Percentiles rank a stretch among this genome's conserved stretches.
phyloP scores from a whole-genome alignment of 306 rosid genomes.

The Prunus fruticosa region DNA sequence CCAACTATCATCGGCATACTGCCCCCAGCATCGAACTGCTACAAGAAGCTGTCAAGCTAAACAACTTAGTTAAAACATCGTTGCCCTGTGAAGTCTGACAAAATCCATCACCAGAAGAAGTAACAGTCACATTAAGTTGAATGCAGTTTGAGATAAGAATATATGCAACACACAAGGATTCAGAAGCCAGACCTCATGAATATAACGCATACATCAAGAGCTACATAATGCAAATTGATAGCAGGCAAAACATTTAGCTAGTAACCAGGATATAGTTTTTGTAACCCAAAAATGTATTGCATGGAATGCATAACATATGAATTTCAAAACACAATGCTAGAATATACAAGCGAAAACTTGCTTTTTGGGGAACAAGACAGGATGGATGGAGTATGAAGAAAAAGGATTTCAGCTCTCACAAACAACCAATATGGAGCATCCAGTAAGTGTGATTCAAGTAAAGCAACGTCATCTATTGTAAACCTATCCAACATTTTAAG shows the following conservation, averaged over 20 bases:
- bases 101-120: slow-evolving; percentile 18
- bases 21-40: slow-evolving; percentile 67
- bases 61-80: slow-evolving; percentile 37
- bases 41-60: slow-evolving; percentile 40
- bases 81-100: slow-evolving; percentile 26
- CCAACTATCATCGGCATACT: slow-evolving; percentile 86
- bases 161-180: not conserved
- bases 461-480: not conserved
- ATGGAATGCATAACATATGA: slow-evolving; percentile 8
- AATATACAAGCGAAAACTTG: not conserved
- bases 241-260: slow-evolving; percentile 7
- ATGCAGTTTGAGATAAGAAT: slow-evolving; percentile 4
- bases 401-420: not conserved
- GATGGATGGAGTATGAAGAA: not conserved
- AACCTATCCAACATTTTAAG: not conserved
- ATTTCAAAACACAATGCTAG: not conserved
- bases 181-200: slow-evolving; percentile 11
- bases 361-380: not conserved
- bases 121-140: slow-evolving; percentile 1
- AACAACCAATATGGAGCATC: not conserved
- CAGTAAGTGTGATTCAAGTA: not conserved
- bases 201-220: slow-evolving; percentile 7
- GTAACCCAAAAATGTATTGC: slow-evolving; percentile 2
- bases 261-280: not conserved
- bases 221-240: slow-evolving; percentile 16